Conservation (phyloP, 495 filamentous ascomycete genomes). For the Aspergillus ostianus region DNA sequence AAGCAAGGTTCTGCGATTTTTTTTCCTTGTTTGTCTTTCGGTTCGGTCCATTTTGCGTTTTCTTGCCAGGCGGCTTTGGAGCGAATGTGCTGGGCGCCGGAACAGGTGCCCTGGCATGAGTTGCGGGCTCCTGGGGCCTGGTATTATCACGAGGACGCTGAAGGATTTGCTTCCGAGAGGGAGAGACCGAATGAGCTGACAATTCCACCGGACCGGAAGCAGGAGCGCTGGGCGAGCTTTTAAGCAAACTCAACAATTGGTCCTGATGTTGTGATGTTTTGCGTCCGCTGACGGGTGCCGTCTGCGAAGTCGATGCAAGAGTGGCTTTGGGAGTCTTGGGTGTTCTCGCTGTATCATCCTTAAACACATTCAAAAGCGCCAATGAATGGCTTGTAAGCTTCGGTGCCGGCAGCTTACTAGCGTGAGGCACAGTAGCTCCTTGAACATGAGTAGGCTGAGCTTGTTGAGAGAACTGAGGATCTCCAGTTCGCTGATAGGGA, state of each 20-base stretch:
- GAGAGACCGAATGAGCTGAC: slow-evolving; percentile 29
- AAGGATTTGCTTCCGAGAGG: slow-evolving; percentile 34
- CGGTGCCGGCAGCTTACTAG: slow-evolving; percentile 57
- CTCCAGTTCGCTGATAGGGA: slow-evolving; percentile 54
- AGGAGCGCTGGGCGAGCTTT: slow-evolving; percentile 23
- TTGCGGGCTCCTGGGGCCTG: slow-evolving; percentile 4
- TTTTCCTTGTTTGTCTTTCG: slow-evolving; percentile 24
- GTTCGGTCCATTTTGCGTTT: slow-evolving; percentile 26
- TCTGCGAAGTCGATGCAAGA: slow-evolving; percentile 24
- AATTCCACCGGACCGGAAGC: slow-evolving; percentile 35
- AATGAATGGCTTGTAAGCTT: slow-evolving; percentile 64
- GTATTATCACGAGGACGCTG: slow-evolving; percentile 30
- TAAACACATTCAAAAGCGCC: slow-evolving; percentile 65
- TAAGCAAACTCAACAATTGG: slow-evolving; percentile 37
- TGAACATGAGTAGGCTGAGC: slow-evolving; percentile 37
- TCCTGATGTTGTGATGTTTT: slow-evolving; percentile 43
- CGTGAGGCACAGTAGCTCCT: slow-evolving; percentile 50
- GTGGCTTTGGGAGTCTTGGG: slow-evolving; percentile 32
- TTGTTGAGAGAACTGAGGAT: slow-evolving; percentile 48
- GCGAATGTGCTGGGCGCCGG: slow-evolving; percentile 45
- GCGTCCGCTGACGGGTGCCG: slow-evolving; percentile 17
- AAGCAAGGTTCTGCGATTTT: slow-evolving; percentile 28
- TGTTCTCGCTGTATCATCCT: slow-evolving; percentile 36
- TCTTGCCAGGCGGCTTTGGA: slow-evolving; percentile 48
- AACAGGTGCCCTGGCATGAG: slow-evolving; percentile 33